phyloP scores from a whole-genome alignment of 2,329 filamentous ascomycete genomes.

The Paecilomyces niveus region DNA sequence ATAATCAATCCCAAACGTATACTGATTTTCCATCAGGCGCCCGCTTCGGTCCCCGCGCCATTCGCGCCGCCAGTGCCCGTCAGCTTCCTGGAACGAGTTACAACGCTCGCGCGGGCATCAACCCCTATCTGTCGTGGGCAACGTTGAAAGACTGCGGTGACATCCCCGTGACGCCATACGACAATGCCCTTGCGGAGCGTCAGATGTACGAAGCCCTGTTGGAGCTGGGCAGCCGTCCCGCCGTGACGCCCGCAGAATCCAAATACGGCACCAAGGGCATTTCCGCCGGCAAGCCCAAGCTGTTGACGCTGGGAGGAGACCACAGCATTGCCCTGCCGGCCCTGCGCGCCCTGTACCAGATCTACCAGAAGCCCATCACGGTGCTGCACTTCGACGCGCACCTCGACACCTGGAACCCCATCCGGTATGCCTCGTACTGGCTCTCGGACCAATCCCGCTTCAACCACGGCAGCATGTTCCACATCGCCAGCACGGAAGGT shows the following conservation, averaged over 20 bases:
- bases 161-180: conserved; percentile 78
- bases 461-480: conserved; percentile 89
- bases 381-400: conserved; percentile 74
- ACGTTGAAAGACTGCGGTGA: conserved; percentile 83
- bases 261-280: conserved; percentile 23
- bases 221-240: conserved; percentile 53
- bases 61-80: conserved; percentile 73
- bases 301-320: conserved; percentile 67
- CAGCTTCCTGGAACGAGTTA: conserved; percentile 75
- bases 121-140: conserved; percentile 76
- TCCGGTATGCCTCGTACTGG: conserved; percentile 72
- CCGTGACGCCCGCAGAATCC: conserved; percentile 23
- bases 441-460: conserved; percentile 62
- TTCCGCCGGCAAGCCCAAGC: conserved; percentile 38
- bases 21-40: conserved; percentile 40
- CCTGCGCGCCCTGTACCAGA: conserved; percentile 56
- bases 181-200: conserved; percentile 70
- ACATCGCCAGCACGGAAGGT: conserved; percentile 75
- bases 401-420: conserved; percentile 79
- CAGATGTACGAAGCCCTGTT: conserved; percentile 80
- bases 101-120: conserved; percentile 75
- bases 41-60: conserved; percentile 80
- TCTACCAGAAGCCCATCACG: conserved; percentile 56
- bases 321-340: conserved; percentile 65
- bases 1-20: neutral